Percentiles rank a stretch among this genome's conserved stretches.
These are phyloP conservation scores for Chytridiales sp. DNA, from an alignment of 371 early-diverging fungal genomes.

Conservation along the genomic window DNA sequence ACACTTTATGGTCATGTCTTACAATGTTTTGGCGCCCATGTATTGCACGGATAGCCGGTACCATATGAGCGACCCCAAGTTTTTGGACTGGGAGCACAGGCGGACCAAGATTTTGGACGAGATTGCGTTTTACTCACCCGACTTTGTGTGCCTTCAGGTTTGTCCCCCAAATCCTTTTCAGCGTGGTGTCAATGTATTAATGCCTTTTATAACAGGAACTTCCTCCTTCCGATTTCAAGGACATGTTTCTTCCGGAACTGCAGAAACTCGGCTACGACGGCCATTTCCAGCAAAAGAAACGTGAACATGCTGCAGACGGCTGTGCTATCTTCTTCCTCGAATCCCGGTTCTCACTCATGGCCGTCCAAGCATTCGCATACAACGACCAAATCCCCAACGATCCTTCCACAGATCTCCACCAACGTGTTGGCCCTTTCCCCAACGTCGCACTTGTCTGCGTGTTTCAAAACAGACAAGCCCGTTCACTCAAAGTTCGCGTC, in stretches of 20 bases:
- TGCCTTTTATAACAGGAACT: conserved; percentile 64
- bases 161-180: neutral
- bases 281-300: conserved; percentile 66
- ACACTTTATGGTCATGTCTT: conserved; percentile 40
- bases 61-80: conserved; percentile 8
- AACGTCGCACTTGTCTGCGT: conserved; percentile 88
- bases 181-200: neutral
- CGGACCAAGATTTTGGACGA: conserved; percentile 29
- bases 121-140: conserved; percentile 27
- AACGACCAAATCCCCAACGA: conserved; percentile 57
- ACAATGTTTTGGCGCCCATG: conserved; percentile 40
- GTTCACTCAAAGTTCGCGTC: conserved; percentile 71
- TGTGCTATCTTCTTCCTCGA: conserved; percentile 88
- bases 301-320: conserved; percentile 75
- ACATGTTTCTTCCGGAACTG: conserved; percentile 83
- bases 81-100: conserved; percentile 34
- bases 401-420: conserved; percentile 26
- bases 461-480: conserved; percentile 73
- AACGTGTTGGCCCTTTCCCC: conserved; percentile 54
- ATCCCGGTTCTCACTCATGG: conserved; percentile 23
- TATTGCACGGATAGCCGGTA: conserved; percentile 37
- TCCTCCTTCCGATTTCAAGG: conserved; percentile 73
- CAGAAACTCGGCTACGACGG: conserved; percentile 82
- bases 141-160: conserved; percentile 39
- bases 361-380: conserved; percentile 60